These are phyloP conservation scores for Trypanosoma lewisi DNA, from an alignment of 208 protist species.

Conservation along the genomic window DNA sequence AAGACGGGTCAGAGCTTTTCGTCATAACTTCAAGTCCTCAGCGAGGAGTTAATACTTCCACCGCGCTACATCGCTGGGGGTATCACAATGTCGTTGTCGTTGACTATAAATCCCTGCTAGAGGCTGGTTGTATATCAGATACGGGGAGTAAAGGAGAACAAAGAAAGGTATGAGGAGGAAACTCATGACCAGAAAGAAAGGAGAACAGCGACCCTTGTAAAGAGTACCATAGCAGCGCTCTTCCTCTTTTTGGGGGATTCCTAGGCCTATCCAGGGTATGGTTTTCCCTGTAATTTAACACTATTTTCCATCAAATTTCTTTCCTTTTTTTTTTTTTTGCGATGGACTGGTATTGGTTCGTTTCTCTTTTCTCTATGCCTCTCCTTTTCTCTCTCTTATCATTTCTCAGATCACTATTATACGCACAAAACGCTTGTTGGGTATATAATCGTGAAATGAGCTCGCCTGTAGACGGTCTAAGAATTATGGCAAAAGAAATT, in stretches of 20 bases:
- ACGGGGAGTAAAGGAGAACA: neutral
- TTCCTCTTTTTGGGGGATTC: too few species aligned
- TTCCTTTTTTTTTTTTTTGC: slow-evolving; percentile 5
- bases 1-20: slow-evolving; percentile 50
- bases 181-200: too few species aligned
- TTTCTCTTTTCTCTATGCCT: slow-evolving; percentile 6
- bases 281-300: too few species aligned
- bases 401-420: too few species aligned
- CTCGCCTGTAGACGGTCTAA: neutral
- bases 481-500: neutral
- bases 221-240: too few species aligned
- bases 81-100: slow-evolving; percentile 49
- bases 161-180: neutral
- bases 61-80: slow-evolving; percentile 71
- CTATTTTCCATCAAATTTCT: slow-evolving; percentile 1
- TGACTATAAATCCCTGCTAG: slow-evolving; percentile 33
- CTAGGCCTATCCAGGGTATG: too few species aligned
- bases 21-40: slow-evolving; percentile 45
- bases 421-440: neutral
- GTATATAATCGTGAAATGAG: neutral
- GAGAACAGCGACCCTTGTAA: too few species aligned
- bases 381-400: slow-evolving; percentile 6
- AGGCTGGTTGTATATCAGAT: slow-evolving; percentile 22
- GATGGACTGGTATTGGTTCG: too few species aligned
- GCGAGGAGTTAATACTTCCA: slow-evolving; percentile 48